These are phyloP conservation scores for Tricholoma bakamatsutake DNA, from an alignment of 768 basidiomycete genomes.

Conservation along the genomic window DNA sequence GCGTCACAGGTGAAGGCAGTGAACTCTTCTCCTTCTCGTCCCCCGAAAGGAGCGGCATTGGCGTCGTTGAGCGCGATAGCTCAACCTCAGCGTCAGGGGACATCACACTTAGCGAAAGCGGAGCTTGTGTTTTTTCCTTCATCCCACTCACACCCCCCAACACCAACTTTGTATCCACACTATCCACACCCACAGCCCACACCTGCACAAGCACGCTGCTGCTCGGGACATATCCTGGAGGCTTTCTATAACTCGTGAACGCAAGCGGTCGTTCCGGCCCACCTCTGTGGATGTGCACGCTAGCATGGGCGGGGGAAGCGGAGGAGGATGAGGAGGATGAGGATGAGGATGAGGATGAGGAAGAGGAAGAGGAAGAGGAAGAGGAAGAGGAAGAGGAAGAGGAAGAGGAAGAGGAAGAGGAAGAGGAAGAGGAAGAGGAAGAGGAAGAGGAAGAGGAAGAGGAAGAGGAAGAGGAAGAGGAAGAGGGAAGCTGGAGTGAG, in stretches of 20 bases:
- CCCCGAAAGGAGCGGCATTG: neutral
- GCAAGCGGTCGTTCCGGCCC: constrained; percentile 33
- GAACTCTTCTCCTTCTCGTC: neutral
- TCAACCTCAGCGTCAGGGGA: neutral
- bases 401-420: too few relatives aligned
- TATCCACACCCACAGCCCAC: constrained; percentile 83
- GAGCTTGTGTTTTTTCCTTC: constrained; percentile 1
- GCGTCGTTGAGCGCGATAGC: constrained; percentile 1
- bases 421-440: too few relatives aligned
- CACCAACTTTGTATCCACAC: constrained; percentile 63
- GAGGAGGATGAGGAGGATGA: too few relatives aligned
- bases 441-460: too few relatives aligned
- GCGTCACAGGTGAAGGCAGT: neutral
- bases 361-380: too few relatives aligned
- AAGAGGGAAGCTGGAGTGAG: too few relatives aligned
- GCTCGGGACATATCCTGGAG: constrained; percentile 68
- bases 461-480: too few relatives aligned
- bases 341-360: too few relatives aligned
- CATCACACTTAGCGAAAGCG: neutral
- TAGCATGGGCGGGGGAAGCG: too few relatives aligned
- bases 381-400: too few relatives aligned
- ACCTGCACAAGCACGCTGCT: constrained; percentile 79
- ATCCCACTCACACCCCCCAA: constrained; percentile 22
- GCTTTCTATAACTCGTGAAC: constrained; percentile 66
- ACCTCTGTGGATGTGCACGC: neutral